Evolutionary conservation across 306 rosid genomes (phyloP).

Genomic region (Lathyrus sativus): DNA sequence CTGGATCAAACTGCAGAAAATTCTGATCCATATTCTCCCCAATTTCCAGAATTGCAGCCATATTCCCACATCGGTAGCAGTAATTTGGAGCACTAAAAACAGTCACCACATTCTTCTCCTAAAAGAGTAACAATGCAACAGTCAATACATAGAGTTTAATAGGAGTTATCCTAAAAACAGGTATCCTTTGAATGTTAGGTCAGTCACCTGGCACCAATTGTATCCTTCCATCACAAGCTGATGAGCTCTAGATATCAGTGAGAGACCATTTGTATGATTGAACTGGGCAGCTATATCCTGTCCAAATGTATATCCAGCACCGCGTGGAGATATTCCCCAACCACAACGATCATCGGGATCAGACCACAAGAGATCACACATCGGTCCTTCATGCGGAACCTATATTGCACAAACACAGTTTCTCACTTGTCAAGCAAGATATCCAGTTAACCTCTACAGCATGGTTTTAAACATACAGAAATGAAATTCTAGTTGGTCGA

Average conservation of each 20-base stretch:
- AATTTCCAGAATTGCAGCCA: conserved; percentile 98
- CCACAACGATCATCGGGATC: conserved; percentile 99
- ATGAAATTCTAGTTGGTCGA: background rate
- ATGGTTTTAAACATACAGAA: conserved; percentile 9
- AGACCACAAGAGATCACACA: conserved; percentile 99
- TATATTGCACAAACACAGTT: conserved; percentile 36
- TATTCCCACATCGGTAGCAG: conserved; percentile 95
- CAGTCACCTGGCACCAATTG: conserved; percentile 97
- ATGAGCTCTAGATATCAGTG: conserved; percentile 96
- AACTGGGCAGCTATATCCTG: conserved; percentile 97
- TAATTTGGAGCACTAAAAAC: conserved; percentile 98
- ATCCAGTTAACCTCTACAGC: conserved; percentile 5
- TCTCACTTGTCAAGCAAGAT: conserved; percentile 29
- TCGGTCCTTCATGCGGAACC: conserved; percentile 99
- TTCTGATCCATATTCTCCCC: conserved; percentile 99
- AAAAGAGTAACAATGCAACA: conserved; percentile 37
- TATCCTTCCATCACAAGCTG: conserved; percentile 99
- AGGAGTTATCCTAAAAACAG: background rate
- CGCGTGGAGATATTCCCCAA: conserved; percentile 99
- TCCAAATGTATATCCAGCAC: conserved; percentile 98
- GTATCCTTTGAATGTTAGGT: background rate
- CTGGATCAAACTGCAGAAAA: conserved; percentile 98
- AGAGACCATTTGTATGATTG: conserved; percentile 91
- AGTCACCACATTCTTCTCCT: conserved; percentile 98
- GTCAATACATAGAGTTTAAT: conserved; percentile 31